These are phyloP conservation scores for Globisporangium recalcitrans DNA, from an alignment of 352 stramenopile species.

Conservation along the genomic window DNA sequence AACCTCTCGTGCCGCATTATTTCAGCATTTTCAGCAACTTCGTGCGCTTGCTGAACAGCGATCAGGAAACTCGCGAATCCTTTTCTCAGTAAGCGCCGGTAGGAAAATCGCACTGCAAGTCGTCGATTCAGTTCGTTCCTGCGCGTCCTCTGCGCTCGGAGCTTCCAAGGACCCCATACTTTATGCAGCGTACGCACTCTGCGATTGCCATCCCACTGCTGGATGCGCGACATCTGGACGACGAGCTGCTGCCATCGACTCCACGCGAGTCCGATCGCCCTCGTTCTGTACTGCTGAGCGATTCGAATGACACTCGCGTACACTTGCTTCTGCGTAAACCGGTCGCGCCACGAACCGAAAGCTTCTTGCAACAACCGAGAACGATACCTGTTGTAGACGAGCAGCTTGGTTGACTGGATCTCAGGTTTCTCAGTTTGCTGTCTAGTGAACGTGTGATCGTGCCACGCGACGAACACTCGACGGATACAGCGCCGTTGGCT, in stretches of 20 bases:
- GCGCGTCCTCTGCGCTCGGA: neutral
- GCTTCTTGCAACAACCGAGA: conserved; percentile 6
- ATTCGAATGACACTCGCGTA: neutral
- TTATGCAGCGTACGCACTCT: neutral
- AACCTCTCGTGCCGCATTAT: neutral
- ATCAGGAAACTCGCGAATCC: conserved; percentile 2
- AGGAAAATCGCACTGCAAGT: conserved; percentile 13
- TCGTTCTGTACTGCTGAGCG: neutral
- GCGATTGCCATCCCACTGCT: neutral
- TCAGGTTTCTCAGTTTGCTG: neutral
- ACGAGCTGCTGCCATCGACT: conserved; percentile 4
- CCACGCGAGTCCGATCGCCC: conserved; percentile 3
- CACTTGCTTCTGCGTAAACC: neutral
- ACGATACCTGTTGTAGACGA: conserved; percentile 5
- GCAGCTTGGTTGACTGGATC: neutral
- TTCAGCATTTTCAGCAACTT: neutral
- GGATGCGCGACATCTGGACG: neutral
- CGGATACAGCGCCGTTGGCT: neutral
- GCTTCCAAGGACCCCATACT: conserved; percentile 9
- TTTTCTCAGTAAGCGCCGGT: conserved; percentile 5
- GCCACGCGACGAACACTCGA: conserved; percentile 4
- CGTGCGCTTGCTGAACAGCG: neutral
- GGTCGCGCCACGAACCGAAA: conserved; percentile 4
- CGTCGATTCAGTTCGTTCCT: conserved; percentile 11
- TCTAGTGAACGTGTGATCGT: neutral